A percentile compares a stretch with the other conserved stretches of the same genome.
Evolutionary conservation across 1,284 basidiomycete species (phyloP).

Genomic region (Ceratobasidium sp.): DNA sequence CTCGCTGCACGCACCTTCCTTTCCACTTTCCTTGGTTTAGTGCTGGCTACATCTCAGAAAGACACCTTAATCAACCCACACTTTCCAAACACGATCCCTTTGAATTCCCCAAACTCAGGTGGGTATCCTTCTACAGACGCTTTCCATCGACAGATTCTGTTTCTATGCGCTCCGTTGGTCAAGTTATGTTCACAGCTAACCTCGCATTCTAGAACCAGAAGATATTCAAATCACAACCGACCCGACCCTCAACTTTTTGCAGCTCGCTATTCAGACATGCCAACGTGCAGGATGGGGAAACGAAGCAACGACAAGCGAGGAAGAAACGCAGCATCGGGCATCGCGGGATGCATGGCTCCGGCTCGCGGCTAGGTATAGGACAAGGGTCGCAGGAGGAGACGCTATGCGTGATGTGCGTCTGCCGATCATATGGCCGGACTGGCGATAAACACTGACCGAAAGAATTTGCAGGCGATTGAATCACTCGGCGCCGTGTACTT

Average conservation of each 20-base stretch:
- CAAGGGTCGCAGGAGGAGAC: conserved; percentile 63
- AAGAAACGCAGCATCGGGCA: conserved; percentile 60
- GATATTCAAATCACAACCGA: conserved; percentile 82
- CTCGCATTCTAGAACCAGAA: conserved; percentile 54
- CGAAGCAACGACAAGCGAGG: conserved; percentile 68
- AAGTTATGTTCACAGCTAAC: neutral
- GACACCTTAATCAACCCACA: conserved; percentile 59
- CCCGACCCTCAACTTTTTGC: conserved; percentile 83
- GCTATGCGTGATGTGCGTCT: conserved; percentile 77
- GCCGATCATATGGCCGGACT: conserved; percentile 11
- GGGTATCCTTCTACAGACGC: conserved; percentile 48
- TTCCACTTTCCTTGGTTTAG: conserved; percentile 75
- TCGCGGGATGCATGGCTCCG: conserved; percentile 85
- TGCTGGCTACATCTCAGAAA: conserved; percentile 61
- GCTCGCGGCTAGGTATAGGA: conserved; percentile 56
- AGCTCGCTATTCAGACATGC: conserved; percentile 85
- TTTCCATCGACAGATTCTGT: neutral
- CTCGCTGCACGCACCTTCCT: conserved; percentile 88
- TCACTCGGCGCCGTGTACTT: conserved; percentile 76
- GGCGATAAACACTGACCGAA: conserved; percentile 11
- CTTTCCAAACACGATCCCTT: conserved; percentile 61
- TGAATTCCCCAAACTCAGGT: conserved; percentile 51
- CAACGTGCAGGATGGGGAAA: conserved; percentile 78
- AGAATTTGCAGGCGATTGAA: conserved; percentile 66
- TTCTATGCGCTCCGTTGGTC: neutral